Conservation (phyloP, 176 grass and related monocot genomes). For the Paspalum vaginatum region DNA sequence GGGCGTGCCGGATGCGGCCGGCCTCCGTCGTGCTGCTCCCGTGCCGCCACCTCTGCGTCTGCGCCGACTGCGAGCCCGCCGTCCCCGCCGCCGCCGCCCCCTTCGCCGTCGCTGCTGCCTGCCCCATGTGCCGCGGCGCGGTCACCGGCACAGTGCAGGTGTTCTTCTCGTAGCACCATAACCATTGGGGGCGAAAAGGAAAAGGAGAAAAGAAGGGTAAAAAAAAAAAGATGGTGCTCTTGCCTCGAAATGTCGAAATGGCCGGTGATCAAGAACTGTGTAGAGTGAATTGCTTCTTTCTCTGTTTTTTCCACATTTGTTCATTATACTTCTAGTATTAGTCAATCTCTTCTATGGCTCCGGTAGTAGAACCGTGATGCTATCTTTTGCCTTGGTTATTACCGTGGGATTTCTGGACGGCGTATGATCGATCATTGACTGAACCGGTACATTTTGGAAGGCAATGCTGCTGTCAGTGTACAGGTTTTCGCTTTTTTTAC, state of each 20-base stretch:
- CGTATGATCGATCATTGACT: background rate
- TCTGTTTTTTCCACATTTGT: background rate
- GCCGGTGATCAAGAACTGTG: background rate
- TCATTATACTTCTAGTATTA: background rate
- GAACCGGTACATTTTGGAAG: background rate
- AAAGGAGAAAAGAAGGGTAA: background rate
- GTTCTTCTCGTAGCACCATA: conserved; percentile 41
- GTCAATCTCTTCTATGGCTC: background rate
- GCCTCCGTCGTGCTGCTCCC: conserved; percentile 69
- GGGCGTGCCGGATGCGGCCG: conserved; percentile 38
- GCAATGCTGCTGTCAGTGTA: background rate
- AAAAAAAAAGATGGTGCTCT: background rate
- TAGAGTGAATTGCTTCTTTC: background rate
- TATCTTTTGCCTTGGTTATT: background rate
- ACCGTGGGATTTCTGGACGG: background rate
- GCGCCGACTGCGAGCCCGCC: conserved; percentile 59
- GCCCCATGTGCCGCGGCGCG: conserved; percentile 64
- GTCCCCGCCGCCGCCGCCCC: background rate
- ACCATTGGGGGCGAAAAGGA: background rate
- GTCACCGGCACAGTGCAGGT: conserved; percentile 72
- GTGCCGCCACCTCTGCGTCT: conserved; percentile 92
- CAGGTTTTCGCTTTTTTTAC: background rate
- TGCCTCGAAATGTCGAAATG: background rate
- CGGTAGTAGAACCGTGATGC: background rate
- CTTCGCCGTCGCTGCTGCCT: conserved; percentile 27